Evolutionary conservation across 2,329 filamentous ascomycete genomes (phyloP), one percentile per base, ranked within the genome.

Genomic region (Tolypocladium ophioglossoides): DNA sequence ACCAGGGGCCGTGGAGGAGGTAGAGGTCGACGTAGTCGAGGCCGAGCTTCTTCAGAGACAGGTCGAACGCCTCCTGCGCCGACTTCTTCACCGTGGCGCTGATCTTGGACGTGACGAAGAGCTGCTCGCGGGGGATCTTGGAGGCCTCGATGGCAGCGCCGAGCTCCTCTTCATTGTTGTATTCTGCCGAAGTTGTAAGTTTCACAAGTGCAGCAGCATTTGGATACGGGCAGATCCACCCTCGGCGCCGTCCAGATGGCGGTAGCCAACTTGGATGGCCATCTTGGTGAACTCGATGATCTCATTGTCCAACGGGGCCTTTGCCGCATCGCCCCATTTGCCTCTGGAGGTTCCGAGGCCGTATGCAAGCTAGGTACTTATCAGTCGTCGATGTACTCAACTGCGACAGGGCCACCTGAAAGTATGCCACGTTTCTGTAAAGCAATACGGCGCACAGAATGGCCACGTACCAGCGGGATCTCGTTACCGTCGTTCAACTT

Each of bases 191-290:
- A 7, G 30, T n/a, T 4, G 18, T 48, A 2, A 48, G 44, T 12
- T 10, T 34, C 16, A 20, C 2, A 1, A 18, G 30, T 10, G 18
- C 18, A 20, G 30, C 44, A 8, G 18, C 11, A 9, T 27, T 27
- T 4, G 2, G 10, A 2, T 48, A 7, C 2, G 41, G 27, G 2
- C 3, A 14, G 24, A 59, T 70, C 55, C 65, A 84, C 84, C 71
- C 73, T 91, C 84, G 22, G 88, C 88, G 46, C 87, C 82, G 66
- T 92, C 88, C 3, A 91, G 75, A 63, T 91, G 87, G 55, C 77
- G 76, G 67, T 84, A 91, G 27, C 85, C 87, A n/a, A 81, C 68
- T 53, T 80, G 78, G 62, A 90, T 85, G 35, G 87, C 87, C 58
- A 72, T 77, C 54, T 85, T 79, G 44, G 77, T 76, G 52, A 72